Base-by-base conservation (phyloP, 1,284 basidiomycete genomes). In the Cryptococcus sp. region DNA sequence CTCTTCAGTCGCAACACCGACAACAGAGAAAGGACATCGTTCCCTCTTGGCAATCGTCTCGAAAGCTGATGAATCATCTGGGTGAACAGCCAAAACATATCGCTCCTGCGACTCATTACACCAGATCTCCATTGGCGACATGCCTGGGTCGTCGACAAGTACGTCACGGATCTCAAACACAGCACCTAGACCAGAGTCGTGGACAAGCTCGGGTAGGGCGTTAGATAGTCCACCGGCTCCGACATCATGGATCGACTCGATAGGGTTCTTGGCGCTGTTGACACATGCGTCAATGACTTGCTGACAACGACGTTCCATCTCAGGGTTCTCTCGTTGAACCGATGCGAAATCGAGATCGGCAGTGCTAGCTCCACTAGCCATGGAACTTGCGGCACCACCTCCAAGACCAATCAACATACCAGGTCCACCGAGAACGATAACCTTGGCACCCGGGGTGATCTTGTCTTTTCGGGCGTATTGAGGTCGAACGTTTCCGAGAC, bases 61-160 rank as follows among this genome's bases (percentile, higher is more conserved):
- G 74, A 99, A 98, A 9, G 64, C 60, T 3, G 66, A 61, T 23
- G 79, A 65, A 16, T 78, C 73, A 16, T 83, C 80, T 3, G 83
- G 81, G 1, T 81, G 81, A 55, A 96, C 82, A 16, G 91, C 96
- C 28, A 98, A 81, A 31, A 98, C 96, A 70, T 98, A 98, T 42
- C 96, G 85, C 71, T 99, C 94, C 78, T 99, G 94, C 60, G 86
- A 89, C 77, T 99, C 96, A 76, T 99, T 99, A 75, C 96, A 98
- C 94, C 94, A 99, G 56, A 98, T 98, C 78, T 98, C 94, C 92
- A 98, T 97, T 0, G 94, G 96, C 9, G 89, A 93, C 90, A 99
- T 91, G 44, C 86, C 85, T 28, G 83, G 81, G 73, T 98, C 96
- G 36, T 91, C 94, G 43, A 97, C 83, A 23, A 90, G 82, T 7